These are phyloP conservation scores for Cladosporium velox DNA, from an alignment of 2,329 filamentous ascomycete genomes.

Conservation along the genomic window DNA sequence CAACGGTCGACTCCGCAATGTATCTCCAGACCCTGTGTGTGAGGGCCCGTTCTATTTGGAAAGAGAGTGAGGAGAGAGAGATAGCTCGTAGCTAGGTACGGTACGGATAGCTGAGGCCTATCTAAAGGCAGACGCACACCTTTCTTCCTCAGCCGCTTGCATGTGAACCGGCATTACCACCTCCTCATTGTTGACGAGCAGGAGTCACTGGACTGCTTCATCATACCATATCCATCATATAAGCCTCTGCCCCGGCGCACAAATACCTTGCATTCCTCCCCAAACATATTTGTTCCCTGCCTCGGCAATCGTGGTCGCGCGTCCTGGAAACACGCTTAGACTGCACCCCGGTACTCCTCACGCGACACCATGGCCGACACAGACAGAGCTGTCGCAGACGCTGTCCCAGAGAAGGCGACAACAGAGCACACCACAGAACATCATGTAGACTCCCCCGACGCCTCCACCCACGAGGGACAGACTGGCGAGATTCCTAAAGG, in stretches of 20 bases:
- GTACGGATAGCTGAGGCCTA: conserved; percentile 14
- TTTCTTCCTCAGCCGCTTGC: conserved; percentile 12
- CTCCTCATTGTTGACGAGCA: background rate
- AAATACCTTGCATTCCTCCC: background rate
- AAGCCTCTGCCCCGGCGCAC: background rate
- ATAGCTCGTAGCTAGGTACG: background rate
- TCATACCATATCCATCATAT: background rate
- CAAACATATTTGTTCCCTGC: background rate
- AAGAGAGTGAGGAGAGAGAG: conserved; percentile 1
- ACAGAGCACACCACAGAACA: conserved; percentile 20
- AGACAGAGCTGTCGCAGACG: conserved; percentile 23
- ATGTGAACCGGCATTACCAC: conserved; percentile 13
- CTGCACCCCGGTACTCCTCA: conserved; percentile 10
- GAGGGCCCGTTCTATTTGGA: conserved; percentile 15
- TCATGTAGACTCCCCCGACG: conserved; percentile 20
- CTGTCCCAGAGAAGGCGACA: conserved; percentile 26
- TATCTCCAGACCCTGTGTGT: conserved; percentile 19
- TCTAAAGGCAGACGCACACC: conserved; percentile 3
- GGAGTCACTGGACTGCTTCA: background rate
- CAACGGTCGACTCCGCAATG: conserved; percentile 12
- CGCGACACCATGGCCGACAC: conserved; percentile 21
- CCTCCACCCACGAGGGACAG: conserved; percentile 22
- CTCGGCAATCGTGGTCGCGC: conserved; percentile 9
- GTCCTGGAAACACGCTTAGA: background rate
- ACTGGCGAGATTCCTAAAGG: conserved; percentile 42